A percentile compares a stretch with the other conserved stretches of the same genome.
These are phyloP conservation scores for Cyamopsis tetragonoloba DNA, from an alignment of 306 rosid genomes.

Conservation along the genomic window DNA sequence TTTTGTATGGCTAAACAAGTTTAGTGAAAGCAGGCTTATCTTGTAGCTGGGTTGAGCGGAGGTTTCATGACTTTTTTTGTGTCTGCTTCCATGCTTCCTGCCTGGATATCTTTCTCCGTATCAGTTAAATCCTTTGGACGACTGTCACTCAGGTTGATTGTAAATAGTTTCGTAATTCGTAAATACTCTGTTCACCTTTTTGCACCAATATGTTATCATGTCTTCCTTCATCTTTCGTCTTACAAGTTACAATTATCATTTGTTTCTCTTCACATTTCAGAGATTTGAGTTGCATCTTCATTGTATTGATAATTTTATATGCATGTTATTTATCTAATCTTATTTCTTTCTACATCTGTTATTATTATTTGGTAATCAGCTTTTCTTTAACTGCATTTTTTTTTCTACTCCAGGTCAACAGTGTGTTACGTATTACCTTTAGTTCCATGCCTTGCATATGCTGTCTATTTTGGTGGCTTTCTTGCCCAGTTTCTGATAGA, in stretches of 20 bases:
- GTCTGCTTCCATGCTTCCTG: constrained; percentile 69
- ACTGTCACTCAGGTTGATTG: constrained; percentile 65
- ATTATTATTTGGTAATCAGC: constrained; percentile 12
- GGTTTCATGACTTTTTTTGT: constrained; percentile 75
- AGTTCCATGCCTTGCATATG: constrained; percentile 71
- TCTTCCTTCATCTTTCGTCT: constrained; percentile 16
- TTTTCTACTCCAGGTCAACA: constrained; percentile 56
- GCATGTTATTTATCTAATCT: constrained; percentile 11
- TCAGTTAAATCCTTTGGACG: constrained; percentile 58
- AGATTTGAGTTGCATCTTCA: not conserved
- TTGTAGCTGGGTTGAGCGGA: constrained; percentile 79
- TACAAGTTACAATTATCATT: not conserved
- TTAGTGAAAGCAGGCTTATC: constrained; percentile 77
- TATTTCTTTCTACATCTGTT: constrained; percentile 1
- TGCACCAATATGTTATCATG: not conserved
- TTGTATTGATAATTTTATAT: not conserved
- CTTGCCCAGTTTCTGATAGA: constrained; percentile 80
- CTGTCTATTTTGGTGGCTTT: constrained; percentile 90
- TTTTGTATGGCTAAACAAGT: constrained; percentile 37
- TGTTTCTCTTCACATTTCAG: not conserved
- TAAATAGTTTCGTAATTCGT: constrained; percentile 16
- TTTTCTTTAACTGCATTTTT: constrained; percentile 20
- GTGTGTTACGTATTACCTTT: constrained; percentile 67
- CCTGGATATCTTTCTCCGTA: constrained; percentile 69
- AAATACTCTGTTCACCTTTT: not conserved